Evolutionary conservation across 306 rosid genomes (phyloP).

Genomic region (Quercus glauca): DNA sequence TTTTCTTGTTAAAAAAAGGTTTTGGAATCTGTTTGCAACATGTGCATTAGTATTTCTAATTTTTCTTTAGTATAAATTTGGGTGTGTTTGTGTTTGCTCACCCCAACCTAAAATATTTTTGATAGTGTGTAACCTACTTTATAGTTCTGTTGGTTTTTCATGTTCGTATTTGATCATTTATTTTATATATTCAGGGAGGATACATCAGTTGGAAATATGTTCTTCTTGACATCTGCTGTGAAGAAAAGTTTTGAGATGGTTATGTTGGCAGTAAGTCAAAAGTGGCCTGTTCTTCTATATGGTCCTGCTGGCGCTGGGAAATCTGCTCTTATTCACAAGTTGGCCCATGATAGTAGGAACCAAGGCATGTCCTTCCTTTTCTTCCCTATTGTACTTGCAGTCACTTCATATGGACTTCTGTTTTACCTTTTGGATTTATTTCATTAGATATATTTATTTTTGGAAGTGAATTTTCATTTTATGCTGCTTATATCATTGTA

Average conservation of each 20-base stretch:
- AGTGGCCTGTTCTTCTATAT: slow-evolving; percentile 84
- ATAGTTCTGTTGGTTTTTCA: slow-evolving; percentile 14
- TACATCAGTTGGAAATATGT: slow-evolving; percentile 33
- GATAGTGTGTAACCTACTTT: background rate
- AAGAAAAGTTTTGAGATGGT: slow-evolving; percentile 71
- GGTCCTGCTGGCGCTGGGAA: slow-evolving; percentile 91
- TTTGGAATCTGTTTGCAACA: background rate
- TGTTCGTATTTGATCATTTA: slow-evolving; percentile 3
- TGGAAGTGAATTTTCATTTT: background rate
- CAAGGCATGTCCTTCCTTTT: slow-evolving; percentile 26
- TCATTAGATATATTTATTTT: background rate
- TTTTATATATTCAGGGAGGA: slow-evolving; percentile 45
- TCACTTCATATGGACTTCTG: background rate
- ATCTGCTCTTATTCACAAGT: slow-evolving; percentile 76
- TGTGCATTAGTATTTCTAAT: background rate
- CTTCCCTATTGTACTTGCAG: background rate
- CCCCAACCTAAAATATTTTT: background rate
- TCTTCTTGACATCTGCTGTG: slow-evolving; percentile 57
- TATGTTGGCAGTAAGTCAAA: slow-evolving; percentile 65
- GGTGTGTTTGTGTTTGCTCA: background rate
- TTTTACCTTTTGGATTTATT: background rate
- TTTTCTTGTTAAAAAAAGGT: background rate
- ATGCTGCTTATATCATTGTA: background rate
- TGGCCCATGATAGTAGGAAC: slow-evolving; percentile 55
- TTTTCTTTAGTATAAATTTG: background rate